Base-by-base conservation (phyloP, 257 asterid species). In the Verbascum thapsus region DNA sequence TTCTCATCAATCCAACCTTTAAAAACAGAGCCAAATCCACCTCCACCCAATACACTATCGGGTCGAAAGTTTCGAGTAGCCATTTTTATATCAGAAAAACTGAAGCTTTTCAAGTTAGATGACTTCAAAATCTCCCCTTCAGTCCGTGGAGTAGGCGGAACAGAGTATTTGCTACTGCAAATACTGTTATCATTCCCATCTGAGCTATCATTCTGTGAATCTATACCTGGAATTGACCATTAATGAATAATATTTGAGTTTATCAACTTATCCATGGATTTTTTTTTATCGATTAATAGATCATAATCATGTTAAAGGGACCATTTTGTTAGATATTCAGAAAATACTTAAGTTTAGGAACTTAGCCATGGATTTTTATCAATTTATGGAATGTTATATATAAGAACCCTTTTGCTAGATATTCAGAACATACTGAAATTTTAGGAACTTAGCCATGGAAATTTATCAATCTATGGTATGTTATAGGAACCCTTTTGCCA, bases 61-160 rank as follows among this genome's bases (percentile, higher is more conserved):
- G 89, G 95, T 5, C 95, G 91, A 55, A 91, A 91, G 72, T 91
- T 85, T 66, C 96, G 81, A 43, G 98, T 91, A 53, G 95, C 87
- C 64, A 64, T 45, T 65, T 73, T 88, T 13, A 91, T 85, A 64
- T 88, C 91, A 44, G 87, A 66, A 48, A 82, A 81, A 38, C 35
- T 58, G 65, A 88, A 91, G 83, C 83, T 81, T 66, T 83, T 88
- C 72, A 91, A 50, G 68, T 84, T 81, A 16, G 94, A 67, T 0
- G 96, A 84, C 73, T 81, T 86, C 80, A 91, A 76, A 73, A 91
- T 91, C 84, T 91, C 90, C 13, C 95, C 96, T 79, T 91, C 95
- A n/a, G 85, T 82, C 47, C 88, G 80, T 5, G 86, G 81, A 69
- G 88, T 45, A 40, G 82, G 78, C 23, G 79, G 83, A 32, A 73